Evolutionary conservation across 139 green algal genomes (phyloP).

Genomic region (Pedinophyceae sp.): DNA sequence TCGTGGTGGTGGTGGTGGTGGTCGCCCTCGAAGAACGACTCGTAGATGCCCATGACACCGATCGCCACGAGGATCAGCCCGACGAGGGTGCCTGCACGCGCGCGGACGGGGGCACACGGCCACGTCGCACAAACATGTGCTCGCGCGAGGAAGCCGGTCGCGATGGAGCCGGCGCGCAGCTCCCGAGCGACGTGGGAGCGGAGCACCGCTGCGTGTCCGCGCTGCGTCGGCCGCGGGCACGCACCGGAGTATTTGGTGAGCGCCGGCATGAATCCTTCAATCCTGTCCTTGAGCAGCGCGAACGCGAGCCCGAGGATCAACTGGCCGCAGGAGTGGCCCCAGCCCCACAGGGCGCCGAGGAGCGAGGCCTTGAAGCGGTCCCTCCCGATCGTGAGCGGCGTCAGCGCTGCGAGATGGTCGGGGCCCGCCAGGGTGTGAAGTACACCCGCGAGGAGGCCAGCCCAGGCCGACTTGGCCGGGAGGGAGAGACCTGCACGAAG

Average conservation of each 20-base stretch:
- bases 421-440: conserved; percentile 90
- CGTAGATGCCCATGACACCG: conserved; percentile 72
- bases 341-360: conserved; percentile 91
- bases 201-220: no score
- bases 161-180: no score
- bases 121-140: no score
- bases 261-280: conserved; percentile 42
- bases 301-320: conserved; percentile 87
- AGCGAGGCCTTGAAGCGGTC: conserved; percentile 42
- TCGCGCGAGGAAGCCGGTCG: no score
- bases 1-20: conserved; percentile 5
- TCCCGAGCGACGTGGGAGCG: no score
- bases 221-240: no score
- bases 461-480: conserved; percentile 40
- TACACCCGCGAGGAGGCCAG: conserved; percentile 77
- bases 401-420: conserved; percentile 90
- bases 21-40: conserved; percentile 42
- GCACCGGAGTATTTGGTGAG: conserved; percentile 58
- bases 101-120: no score
- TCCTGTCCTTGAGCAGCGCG: conserved; percentile 59
- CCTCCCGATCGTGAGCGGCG: conserved; percentile 85
- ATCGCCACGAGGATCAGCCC: conserved; percentile 86
- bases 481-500: no score
- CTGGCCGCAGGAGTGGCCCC: conserved; percentile 53
- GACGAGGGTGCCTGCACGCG: conserved; percentile 56